Conservation (phyloP, 495 filamentous ascomycete genomes). For the Xylaria curta region DNA sequence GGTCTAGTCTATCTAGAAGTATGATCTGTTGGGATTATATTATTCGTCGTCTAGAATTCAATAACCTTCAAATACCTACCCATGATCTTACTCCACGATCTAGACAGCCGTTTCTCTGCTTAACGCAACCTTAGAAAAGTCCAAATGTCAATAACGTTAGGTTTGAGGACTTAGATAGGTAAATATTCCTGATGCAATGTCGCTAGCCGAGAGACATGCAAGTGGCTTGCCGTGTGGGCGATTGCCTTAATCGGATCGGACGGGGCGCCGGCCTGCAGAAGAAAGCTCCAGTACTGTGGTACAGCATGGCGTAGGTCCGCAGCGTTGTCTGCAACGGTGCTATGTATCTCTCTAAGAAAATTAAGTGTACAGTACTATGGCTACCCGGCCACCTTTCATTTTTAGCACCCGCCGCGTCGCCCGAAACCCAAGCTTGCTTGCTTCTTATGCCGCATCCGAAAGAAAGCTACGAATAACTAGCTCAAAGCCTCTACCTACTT, state of each 20-base stretch:
- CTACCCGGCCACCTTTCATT: slow-evolving; percentile 16
- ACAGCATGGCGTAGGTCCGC: slow-evolving; percentile 5
- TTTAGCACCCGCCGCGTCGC: slow-evolving; percentile 19
- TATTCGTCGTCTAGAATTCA: not conserved
- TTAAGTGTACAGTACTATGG: too few relatives aligned
- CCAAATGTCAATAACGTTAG: not conserved
- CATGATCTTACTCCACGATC: not conserved
- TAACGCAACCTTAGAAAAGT: not conserved
- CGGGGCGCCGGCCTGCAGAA: not conserved
- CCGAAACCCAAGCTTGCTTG: slow-evolving; percentile 5
- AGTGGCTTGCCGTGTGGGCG: not conserved
- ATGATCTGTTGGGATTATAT: not conserved
- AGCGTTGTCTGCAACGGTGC: not conserved
- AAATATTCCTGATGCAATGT: not conserved
- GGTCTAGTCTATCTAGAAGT: not conserved
- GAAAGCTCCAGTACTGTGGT: not conserved
- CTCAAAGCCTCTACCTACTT: not conserved
- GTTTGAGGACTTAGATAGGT: not conserved
- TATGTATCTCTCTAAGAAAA: too few relatives aligned
- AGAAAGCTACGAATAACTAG: not conserved
- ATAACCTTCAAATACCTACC: not conserved
- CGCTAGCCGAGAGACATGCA: slow-evolving; percentile 11
- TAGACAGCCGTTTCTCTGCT: not conserved
- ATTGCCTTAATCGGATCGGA: slow-evolving; percentile 4
- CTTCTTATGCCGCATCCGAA: not conserved